These are phyloP conservation scores for Pseudonitzschia pungens DNA, from an alignment of 108 stramenopile species.

Conservation along the genomic window DNA sequence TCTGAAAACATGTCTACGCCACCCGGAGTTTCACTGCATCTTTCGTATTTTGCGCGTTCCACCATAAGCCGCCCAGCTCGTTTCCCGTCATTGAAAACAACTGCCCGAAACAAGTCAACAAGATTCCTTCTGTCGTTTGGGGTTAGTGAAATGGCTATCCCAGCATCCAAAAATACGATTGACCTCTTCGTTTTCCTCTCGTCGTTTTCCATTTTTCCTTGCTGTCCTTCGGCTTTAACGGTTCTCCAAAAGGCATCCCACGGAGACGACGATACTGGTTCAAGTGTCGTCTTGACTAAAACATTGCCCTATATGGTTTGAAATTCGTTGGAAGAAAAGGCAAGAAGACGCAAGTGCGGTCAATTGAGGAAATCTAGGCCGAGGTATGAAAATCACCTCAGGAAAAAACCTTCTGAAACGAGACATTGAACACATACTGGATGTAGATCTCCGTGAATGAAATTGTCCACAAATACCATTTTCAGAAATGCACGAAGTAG, in stretches of 20 bases:
- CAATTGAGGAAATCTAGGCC: slow-evolving; percentile 20
- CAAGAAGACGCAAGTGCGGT: background rate
- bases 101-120: slow-evolving; percentile 78
- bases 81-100: slow-evolving; percentile 82
- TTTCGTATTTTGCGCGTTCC: slow-evolving; percentile 83
- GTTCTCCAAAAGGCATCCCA: background rate
- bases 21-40: slow-evolving; percentile 75
- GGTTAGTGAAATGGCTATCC: slow-evolving; percentile 73
- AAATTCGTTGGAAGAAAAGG: background rate
- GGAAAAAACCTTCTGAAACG: background rate
- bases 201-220: slow-evolving; percentile 1
- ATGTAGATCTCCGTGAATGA: slow-evolving; percentile 73
- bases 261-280: background rate
- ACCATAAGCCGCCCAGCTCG: slow-evolving; percentile 86
- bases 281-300: slow-evolving; percentile 23
- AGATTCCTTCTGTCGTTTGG: slow-evolving; percentile 75
- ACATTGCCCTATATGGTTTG: slow-evolving; percentile 31
- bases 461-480: slow-evolving; percentile 84
- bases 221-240: background rate
- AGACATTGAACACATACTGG: slow-evolving; percentile 25
- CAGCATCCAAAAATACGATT: slow-evolving; percentile 87
- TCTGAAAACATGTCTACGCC: slow-evolving; percentile 80
- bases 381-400: slow-evolving; percentile 5
- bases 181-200: slow-evolving; percentile 28
- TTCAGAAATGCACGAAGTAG: slow-evolving; percentile 85